A percentile compares a stretch with the other conserved stretches of the same genome.
These are phyloP conservation scores for Carallia brachiata DNA, from an alignment of 345 rosid species.

Conservation along the genomic window DNA sequence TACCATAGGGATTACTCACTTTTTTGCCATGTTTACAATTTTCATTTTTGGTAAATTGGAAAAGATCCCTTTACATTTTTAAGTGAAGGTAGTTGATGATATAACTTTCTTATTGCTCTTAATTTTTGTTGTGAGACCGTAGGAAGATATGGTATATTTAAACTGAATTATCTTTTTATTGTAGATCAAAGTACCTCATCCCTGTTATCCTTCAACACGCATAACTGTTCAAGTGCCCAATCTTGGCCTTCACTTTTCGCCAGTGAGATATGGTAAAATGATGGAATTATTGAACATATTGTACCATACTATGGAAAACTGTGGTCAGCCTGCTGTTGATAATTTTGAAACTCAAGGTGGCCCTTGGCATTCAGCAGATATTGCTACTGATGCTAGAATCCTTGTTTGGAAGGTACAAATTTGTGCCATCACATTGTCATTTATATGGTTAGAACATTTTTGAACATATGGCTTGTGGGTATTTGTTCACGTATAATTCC, in stretches of 20 bases:
- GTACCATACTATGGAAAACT: slow-evolving; percentile 50
- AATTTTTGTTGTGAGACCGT: background rate
- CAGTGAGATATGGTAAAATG: slow-evolving; percentile 68
- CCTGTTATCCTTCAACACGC: slow-evolving; percentile 81
- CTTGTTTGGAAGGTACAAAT: slow-evolving; percentile 87
- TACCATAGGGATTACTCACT: too few species aligned
- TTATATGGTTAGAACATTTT: slow-evolving; percentile 14
- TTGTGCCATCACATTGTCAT: slow-evolving; percentile 1
- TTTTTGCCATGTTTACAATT: too few species aligned
- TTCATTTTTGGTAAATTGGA: too few species aligned
- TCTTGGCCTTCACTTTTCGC: slow-evolving; percentile 94
- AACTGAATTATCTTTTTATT: slow-evolving; percentile 21
- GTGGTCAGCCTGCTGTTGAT: slow-evolving; percentile 64
- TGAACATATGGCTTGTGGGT: slow-evolving; percentile 24
- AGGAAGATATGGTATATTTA: slow-evolving; percentile 1
- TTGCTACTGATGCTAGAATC: slow-evolving; percentile 67
- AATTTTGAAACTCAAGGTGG: slow-evolving; percentile 53
- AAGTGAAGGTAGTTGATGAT: background rate
- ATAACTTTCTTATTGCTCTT: slow-evolving; percentile 3
- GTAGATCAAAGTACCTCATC: slow-evolving; percentile 86
- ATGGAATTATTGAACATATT: slow-evolving; percentile 66
- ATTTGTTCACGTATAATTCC: slow-evolving; percentile 10
- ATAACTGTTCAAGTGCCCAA: slow-evolving; percentile 95
- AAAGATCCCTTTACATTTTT: too few species aligned
- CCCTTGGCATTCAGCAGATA: slow-evolving; percentile 72